These are phyloP conservation scores for Benincasa hispida DNA, from an alignment of 306 rosid genomes.

Conservation along the genomic window DNA sequence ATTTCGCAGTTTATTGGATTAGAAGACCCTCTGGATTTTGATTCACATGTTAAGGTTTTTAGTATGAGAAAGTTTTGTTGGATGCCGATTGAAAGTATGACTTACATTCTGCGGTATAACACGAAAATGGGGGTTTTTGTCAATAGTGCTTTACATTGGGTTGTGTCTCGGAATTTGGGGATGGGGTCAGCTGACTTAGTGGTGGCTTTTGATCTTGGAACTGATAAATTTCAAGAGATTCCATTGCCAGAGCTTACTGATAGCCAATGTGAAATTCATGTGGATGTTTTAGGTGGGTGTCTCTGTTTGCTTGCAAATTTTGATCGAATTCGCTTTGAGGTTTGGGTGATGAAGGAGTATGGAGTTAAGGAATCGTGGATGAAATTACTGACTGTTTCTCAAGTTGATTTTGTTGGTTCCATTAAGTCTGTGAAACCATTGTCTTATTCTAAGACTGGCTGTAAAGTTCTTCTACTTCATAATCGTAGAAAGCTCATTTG, in stretches of 20 bases:
- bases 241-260: constrained; percentile 38
- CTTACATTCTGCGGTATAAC: constrained; percentile 32
- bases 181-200: constrained; percentile 24
- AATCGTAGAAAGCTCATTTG: constrained; percentile 33
- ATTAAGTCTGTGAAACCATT: constrained; percentile 39
- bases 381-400: constrained; percentile 24
- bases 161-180: constrained; percentile 29
- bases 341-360: constrained; percentile 57
- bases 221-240: constrained; percentile 30
- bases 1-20: constrained; percentile 40
- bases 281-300: constrained; percentile 27
- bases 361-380: constrained; percentile 43
- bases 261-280: constrained; percentile 24
- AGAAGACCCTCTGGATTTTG: constrained; percentile 20
- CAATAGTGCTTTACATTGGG: constrained; percentile 46
- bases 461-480: constrained; percentile 30
- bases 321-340: constrained; percentile 17
- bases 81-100: constrained; percentile 34
- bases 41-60: constrained; percentile 34
- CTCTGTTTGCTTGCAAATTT: constrained; percentile 35
- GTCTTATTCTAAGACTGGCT: constrained; percentile 25
- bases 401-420: neutral
- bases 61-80: constrained; percentile 33
- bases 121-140: constrained; percentile 46
- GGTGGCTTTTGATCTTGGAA: constrained; percentile 26